These are phyloP conservation scores for Dioscorea alata DNA, from an alignment of 106 monocot genomes.

Conservation along the genomic window DNA sequence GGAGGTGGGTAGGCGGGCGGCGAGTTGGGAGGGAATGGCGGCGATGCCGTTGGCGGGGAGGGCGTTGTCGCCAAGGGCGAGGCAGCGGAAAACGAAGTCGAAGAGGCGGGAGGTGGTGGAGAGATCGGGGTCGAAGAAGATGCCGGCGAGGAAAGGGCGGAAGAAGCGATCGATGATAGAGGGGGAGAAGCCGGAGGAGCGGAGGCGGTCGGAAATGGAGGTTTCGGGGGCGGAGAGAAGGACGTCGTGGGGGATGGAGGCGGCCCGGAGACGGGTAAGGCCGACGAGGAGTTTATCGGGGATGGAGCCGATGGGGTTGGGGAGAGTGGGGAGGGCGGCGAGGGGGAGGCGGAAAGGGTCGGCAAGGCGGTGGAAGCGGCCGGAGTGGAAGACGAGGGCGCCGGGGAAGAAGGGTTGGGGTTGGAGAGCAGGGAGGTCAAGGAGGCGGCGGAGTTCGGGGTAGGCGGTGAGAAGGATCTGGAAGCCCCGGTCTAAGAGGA, in stretches of 20 bases:
- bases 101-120: slow-evolving; percentile 74
- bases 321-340: slow-evolving; percentile 42
- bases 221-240: slow-evolving; percentile 49
- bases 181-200: slow-evolving; percentile 41
- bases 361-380: slow-evolving; percentile 57
- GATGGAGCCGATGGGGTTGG: slow-evolving; percentile 67
- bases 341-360: slow-evolving; percentile 77
- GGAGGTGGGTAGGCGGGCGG: slow-evolving; percentile 27
- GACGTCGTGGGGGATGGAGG: slow-evolving; percentile 14
- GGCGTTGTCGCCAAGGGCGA: slow-evolving; percentile 75
- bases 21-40: slow-evolving; percentile 66
- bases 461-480: slow-evolving; percentile 95
- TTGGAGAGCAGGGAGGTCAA: slow-evolving; percentile 57
- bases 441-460: slow-evolving; percentile 55
- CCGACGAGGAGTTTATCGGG: slow-evolving; percentile 74
- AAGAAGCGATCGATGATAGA: slow-evolving; percentile 79
- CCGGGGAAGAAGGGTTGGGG: slow-evolving; percentile 79
- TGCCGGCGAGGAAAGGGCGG: slow-evolving; percentile 83
- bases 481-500: slow-evolving; percentile 96
- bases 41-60: slow-evolving; percentile 75
- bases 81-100: slow-evolving; percentile 81
- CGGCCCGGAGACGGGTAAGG: slow-evolving; percentile 40
- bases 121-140: slow-evolving; percentile 88
- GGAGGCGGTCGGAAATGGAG: slow-evolving; percentile 33
- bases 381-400: slow-evolving; percentile 54